Base-by-base conservation (phyloP, 495 filamentous ascomycete species). In the Xylaria venustula region DNA sequence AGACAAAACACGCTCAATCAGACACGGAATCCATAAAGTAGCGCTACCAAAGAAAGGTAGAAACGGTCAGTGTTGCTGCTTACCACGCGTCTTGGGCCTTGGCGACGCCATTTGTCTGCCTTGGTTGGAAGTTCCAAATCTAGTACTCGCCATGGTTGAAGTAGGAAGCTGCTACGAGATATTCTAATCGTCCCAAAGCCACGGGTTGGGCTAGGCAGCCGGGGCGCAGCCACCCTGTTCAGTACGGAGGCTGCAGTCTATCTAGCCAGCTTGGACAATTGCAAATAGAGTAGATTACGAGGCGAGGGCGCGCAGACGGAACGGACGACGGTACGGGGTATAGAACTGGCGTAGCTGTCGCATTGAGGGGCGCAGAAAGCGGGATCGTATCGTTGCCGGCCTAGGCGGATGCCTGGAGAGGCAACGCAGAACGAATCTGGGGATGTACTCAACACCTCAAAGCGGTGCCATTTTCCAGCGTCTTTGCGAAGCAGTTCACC, bases 41-140 rank as follows among this genome's bases (percentile, higher is more conserved):
- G 2, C 37, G 37, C 53, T 19, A 34, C 34, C 44, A 36, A 22
- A 19, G 22, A 28, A 48, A 45, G 36, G 9, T 11, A 50, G 37
- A n/a, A 12, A 17, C 37, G 7, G 37, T 20, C 36, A 48, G 4
- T 19, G 0, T 26, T 15, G 32, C 17, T 41, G 36, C 80, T 57
- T 66, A 82, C 80, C 79, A 63, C 80, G 77, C 17, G 72, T 74
- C 68, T 81, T 81, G 12, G 79, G 77, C 63, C 78, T 72, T 19
- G 80, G 80, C n/a, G 80, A 82, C 47, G 73, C 74, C 64, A 81
- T 76, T 58, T 79, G 79, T 54, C 80, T 75, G 30, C 80, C 77
- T 52, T 75, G 68, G 60, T 76, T 78, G 66, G 71, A 73, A 49
- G 72, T 64, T 32, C 68, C 64, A 58, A 75, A 80, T 47, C 78